Percentiles rank a stretch among this genome's conserved stretches.
Conservation (phyloP, 805 yeast species). For the Candida namnaoensis region DNA sequence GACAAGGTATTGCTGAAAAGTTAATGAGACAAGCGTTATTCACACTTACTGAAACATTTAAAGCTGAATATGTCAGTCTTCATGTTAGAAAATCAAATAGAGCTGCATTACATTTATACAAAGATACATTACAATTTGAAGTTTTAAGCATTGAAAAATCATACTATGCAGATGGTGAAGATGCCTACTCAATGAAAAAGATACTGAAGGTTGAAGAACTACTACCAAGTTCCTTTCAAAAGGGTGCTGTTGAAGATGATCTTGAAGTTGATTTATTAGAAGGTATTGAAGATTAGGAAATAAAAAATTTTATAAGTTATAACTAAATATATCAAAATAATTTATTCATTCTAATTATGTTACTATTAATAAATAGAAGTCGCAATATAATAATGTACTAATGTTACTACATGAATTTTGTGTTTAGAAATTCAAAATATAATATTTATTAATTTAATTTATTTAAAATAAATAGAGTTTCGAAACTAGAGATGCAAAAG, state of each 20-base stretch:
- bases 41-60: slow-evolving; percentile 73
- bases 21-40: slow-evolving; percentile 79
- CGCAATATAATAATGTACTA: too few relatives aligned
- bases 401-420: too few relatives aligned
- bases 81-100: slow-evolving; percentile 91
- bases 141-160: slow-evolving; percentile 73
- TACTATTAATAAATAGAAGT: too few relatives aligned
- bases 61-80: slow-evolving; percentile 75
- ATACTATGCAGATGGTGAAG: slow-evolving; percentile 97
- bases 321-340: too few relatives aligned
- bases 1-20: slow-evolving; percentile 91
- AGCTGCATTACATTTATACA: slow-evolving; percentile 89
- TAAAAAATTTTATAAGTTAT: too few relatives aligned
- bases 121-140: slow-evolving; percentile 77
- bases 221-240: slow-evolving; percentile 48
- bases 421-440: too few relatives aligned
- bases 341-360: too few relatives aligned
- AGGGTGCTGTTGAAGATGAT: slow-evolving; percentile 45
- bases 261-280: slow-evolving; percentile 38
- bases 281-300: slow-evolving; percentile 14
- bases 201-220: slow-evolving; percentile 51
- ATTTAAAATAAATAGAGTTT: too few relatives aligned
- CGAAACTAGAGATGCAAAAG: too few relatives aligned
- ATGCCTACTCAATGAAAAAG: slow-evolving; percentile 92
- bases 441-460: too few relatives aligned